These are phyloP conservation scores for Auricularia heimuer DNA, from an alignment of 768 basidiomycete genomes.

Conservation along the genomic window DNA sequence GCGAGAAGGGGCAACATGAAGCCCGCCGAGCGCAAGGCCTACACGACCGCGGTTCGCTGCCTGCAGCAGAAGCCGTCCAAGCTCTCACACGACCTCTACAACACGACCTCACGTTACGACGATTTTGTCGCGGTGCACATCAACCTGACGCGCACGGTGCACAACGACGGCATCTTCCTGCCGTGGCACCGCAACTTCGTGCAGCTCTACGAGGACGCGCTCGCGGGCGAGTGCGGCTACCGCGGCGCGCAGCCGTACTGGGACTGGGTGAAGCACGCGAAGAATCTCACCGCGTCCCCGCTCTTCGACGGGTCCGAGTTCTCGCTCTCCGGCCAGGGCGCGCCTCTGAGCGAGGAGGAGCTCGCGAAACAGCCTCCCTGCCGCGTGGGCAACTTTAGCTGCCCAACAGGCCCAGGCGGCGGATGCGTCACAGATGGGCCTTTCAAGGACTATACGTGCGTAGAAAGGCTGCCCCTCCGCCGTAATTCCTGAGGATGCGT, in stretches of 20 bases:
- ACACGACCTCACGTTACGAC: not conserved
- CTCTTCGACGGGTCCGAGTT: constrained; percentile 1
- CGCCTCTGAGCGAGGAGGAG: not conserved
- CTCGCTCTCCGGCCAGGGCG: not conserved
- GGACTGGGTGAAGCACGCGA: constrained; percentile 13
- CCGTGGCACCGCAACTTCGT: constrained; percentile 25
- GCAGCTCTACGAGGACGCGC: constrained; percentile 16
- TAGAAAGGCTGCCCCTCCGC: not conserved
- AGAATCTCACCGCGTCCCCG: not conserved
- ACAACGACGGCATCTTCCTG: constrained; percentile 20
- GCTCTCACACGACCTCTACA: not conserved
- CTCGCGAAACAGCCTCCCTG: not conserved
- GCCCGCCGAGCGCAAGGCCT: not conserved
- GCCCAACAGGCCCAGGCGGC: not conserved
- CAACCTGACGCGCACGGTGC: not conserved
- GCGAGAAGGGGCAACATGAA: not conserved
- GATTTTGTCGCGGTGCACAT: not conserved
- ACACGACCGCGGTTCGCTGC: not conserved
- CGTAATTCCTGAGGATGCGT: too few species aligned
- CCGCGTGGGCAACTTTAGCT: not conserved
- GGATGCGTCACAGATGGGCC: not conserved
- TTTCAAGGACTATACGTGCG: not conserved
- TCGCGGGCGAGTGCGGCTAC: constrained; percentile 20
- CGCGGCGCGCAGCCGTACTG: constrained; percentile 21
- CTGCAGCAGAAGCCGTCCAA: not conserved